Conservation (phyloP, 768 basidiomycete genomes). For the Asterophora parasitica region DNA sequence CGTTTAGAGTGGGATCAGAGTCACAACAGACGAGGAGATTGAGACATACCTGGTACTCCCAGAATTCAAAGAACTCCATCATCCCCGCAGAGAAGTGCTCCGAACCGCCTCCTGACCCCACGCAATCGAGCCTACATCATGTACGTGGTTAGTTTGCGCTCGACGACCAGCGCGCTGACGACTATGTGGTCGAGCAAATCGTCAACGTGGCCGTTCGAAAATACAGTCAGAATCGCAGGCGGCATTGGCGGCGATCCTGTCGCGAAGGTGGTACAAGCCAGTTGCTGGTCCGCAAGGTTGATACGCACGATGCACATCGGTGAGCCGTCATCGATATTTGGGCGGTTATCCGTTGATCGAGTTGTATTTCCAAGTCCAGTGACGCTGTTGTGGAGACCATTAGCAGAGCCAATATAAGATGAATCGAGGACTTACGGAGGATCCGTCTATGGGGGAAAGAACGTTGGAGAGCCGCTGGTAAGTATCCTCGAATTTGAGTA, state of each 20-base stretch:
- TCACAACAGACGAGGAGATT: too few relatives aligned
- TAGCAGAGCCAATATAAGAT: too few relatives aligned
- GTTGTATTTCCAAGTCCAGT: conserved; percentile 37
- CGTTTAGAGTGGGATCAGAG: too few relatives aligned
- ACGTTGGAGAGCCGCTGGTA: conserved; percentile 37
- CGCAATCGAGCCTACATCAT: too few relatives aligned
- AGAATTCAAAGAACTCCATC: too few relatives aligned
- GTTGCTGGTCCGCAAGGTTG: conserved; percentile 18
- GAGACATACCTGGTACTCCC: too few relatives aligned
- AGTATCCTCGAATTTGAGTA: conserved; percentile 36
- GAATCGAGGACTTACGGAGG: conserved; percentile 21
- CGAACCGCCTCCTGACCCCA: too few relatives aligned
- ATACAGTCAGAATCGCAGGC: conserved; percentile 39
- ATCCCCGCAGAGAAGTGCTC: too few relatives aligned
- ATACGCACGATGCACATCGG: conserved; percentile 42
- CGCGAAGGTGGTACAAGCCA: conserved; percentile 44
- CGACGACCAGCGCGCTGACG: conserved; percentile 37
- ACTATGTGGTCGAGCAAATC: conserved; percentile 38
- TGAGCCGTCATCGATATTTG: conserved; percentile 40
- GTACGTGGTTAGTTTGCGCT: conserved; percentile 30
- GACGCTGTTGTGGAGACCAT: conserved; percentile 21
- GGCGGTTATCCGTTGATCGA: conserved; percentile 38
- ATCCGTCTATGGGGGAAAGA: conserved; percentile 28
- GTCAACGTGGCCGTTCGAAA: conserved; percentile 37
- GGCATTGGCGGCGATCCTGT: conserved; percentile 45